Evolutionary conservation across 352 stramenopile species (phyloP).

Genomic region (Globisporangium cylindrosporum): DNA sequence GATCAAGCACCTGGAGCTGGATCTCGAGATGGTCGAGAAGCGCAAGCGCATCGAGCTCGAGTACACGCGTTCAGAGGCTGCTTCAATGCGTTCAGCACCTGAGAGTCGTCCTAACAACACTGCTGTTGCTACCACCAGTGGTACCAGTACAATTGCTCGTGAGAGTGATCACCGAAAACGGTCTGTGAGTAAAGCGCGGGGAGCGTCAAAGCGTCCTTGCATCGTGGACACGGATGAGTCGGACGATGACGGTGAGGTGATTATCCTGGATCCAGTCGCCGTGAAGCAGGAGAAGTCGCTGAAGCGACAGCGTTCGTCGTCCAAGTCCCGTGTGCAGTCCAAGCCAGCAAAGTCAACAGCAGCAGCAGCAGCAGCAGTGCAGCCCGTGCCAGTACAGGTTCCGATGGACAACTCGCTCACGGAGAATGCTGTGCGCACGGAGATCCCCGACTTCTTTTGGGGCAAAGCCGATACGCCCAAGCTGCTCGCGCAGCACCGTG

Average conservation of each 20-base stretch:
- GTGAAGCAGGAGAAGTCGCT: constrained; percentile 30
- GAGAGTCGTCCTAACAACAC: not conserved
- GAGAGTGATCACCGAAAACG: constrained; percentile 21
- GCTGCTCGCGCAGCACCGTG: constrained; percentile 64
- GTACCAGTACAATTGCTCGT: not conserved
- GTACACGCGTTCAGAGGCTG: constrained; percentile 16
- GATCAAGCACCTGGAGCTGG: constrained; percentile 62
- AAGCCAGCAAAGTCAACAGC: constrained; percentile 15
- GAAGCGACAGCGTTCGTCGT: constrained; percentile 9
- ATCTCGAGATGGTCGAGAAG: constrained; percentile 57
- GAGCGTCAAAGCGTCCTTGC: constrained; percentile 43
- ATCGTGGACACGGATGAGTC: constrained; percentile 69
- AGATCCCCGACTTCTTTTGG: constrained; percentile 77
- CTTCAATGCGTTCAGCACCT: not conserved
- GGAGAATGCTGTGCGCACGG: constrained; percentile 11
- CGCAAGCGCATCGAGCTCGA: constrained; percentile 42
- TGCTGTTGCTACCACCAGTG: not conserved
- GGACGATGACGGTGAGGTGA: constrained; percentile 39
- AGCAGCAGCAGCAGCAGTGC: not conserved
- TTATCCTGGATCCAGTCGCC: constrained; percentile 46
- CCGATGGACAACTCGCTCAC: constrained; percentile 26
- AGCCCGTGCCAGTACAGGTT: constrained; percentile 15
- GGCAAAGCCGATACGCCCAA: constrained; percentile 59
- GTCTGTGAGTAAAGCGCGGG: constrained; percentile 31
- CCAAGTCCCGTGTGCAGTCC: constrained; percentile 1